These are phyloP conservation scores for Domatiomyces globalis DNA, from an alignment of 2,329 filamentous ascomycete species.

Conservation along the genomic window DNA sequence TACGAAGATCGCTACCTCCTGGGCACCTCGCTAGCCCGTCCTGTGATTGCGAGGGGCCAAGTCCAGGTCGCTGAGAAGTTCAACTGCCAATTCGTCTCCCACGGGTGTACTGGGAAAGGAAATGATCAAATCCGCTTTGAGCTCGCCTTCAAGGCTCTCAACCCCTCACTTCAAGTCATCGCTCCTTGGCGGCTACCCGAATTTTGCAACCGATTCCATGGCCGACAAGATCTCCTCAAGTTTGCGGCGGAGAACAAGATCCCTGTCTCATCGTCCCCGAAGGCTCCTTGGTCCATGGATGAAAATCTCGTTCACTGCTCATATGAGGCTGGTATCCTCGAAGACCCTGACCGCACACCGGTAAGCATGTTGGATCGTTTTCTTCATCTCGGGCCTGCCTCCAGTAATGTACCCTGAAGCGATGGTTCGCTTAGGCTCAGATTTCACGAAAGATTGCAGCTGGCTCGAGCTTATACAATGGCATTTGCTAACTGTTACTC, in stretches of 20 bases:
- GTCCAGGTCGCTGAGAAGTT: slow-evolving; percentile 29
- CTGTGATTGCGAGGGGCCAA: slow-evolving; percentile 34
- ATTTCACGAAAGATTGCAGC: no score
- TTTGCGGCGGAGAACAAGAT: slow-evolving; percentile 35
- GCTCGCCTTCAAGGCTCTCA: slow-evolving; percentile 36
- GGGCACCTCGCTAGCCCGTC: slow-evolving; percentile 27
- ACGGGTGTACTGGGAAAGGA: slow-evolving; percentile 36
- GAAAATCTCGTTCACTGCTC: slow-evolving; percentile 51
- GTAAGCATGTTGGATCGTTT: slow-evolving; percentile 22
- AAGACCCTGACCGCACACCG: slow-evolving; percentile 43
- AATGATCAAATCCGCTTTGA: slow-evolving; percentile 38
- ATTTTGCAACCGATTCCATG: slow-evolving; percentile 36
- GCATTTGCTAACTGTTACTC: slow-evolving; percentile 25
- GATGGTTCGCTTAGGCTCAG: no score
- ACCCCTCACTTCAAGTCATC: slow-evolving; percentile 33
- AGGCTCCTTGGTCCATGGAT: slow-evolving; percentile 53
- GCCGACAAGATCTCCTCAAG: slow-evolving; percentile 36
- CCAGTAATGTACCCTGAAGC: no score
- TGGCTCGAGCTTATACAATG: slow-evolving; percentile 43
- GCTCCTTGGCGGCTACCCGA: slow-evolving; percentile 36
- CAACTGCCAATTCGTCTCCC: slow-evolving; percentile 27
- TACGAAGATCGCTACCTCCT: slow-evolving; percentile 16
- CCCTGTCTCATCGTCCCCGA: slow-evolving; percentile 36
- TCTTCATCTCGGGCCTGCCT: no score
- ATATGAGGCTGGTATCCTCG: slow-evolving; percentile 61